Conservation (phyloP, 139 green algal species). For the Chlorokybus atmophyticus region DNA sequence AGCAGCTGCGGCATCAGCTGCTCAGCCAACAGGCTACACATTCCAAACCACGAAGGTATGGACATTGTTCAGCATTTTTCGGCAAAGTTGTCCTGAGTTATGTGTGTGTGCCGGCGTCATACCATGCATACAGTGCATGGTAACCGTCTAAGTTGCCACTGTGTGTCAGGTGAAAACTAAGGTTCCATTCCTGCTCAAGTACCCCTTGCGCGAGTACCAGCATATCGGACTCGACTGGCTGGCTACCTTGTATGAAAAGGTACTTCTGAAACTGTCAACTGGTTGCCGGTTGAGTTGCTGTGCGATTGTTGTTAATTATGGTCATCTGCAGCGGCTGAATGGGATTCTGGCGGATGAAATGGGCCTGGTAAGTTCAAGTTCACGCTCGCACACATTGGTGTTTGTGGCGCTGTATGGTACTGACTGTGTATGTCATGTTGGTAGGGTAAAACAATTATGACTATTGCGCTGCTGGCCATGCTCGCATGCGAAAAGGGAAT, state of each 20-base stretch:
- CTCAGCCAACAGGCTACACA: constrained; percentile 62
- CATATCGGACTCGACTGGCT: constrained; percentile 94
- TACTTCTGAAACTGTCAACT: no score
- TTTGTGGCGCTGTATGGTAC: no score
- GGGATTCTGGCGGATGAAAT: constrained; percentile 89
- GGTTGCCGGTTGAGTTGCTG: no score
- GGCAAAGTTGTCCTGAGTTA: no score
- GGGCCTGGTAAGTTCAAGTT: no score
- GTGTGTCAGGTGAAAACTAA: constrained; percentile 18
- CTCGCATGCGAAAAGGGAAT: constrained; percentile 70
- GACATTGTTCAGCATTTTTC: no score
- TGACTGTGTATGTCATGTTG: no score
- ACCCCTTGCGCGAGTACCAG: constrained; percentile 84
- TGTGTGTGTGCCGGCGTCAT: no score
- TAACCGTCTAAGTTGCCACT: no score
- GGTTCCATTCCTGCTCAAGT: constrained; percentile 86
- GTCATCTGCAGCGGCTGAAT: constrained; percentile 78
- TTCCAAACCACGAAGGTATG: constrained; percentile 50
- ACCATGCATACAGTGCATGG: no score
- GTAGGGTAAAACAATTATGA: constrained; percentile 95
- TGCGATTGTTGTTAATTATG: no score
- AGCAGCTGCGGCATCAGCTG: constrained; percentile 28
- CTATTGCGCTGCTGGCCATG: constrained; percentile 80
- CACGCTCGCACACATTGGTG: no score
- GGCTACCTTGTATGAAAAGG: constrained; percentile 78